Conservation (phyloP, 306 rosid species). For the Comarum palustre region DNA sequence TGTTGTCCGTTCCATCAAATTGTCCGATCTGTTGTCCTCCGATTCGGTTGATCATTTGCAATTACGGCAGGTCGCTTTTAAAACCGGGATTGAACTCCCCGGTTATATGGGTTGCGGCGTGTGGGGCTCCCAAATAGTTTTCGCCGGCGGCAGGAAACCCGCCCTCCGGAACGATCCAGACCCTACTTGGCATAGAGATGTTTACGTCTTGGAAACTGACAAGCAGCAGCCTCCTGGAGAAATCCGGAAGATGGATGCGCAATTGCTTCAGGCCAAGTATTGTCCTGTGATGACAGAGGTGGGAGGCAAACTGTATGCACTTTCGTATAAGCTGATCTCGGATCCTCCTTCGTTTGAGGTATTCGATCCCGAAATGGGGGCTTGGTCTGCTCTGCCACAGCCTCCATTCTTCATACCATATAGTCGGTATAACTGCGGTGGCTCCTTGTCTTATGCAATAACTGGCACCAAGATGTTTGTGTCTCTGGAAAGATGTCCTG, state of each 20-base stretch:
- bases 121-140: not conserved
- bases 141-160: no score
- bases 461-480: not conserved
- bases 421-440: no score
- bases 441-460: not conserved
- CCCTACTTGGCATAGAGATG: not conserved
- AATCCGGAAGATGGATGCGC: not conserved
- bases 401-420: not conserved
- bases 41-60: not conserved
- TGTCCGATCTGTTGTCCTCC: not conserved
- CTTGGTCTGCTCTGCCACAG: not conserved
- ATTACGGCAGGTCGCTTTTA: not conserved
- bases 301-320: not conserved
- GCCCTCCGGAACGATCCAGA: no score
- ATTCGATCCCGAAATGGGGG: not conserved
- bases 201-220: not conserved
- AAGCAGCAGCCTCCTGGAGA: not conserved
- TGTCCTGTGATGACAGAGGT: not conserved
- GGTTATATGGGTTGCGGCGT: not conserved
- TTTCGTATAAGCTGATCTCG: not conserved
- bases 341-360: not conserved
- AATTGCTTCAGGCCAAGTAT: not conserved
- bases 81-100: not conserved
- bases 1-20: not conserved
- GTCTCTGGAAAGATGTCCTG: no score